Conservation (phyloP, 805 yeast genomes). For the Pichia pseudocactophila region DNA sequence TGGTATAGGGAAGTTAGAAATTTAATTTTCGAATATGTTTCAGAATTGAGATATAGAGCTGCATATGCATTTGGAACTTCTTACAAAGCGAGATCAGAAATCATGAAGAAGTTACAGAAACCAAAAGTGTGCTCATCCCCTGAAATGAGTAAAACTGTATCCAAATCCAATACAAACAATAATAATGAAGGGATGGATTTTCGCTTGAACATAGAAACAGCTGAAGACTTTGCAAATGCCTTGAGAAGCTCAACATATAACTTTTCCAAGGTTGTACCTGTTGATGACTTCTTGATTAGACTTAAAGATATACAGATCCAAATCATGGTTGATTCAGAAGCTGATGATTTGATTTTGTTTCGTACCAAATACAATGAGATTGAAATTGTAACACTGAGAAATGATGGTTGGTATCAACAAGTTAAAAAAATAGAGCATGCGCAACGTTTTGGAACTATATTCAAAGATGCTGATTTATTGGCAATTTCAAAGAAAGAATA, state of each 20-base stretch:
- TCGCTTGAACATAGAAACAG: too few species aligned
- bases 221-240: constrained; percentile 41
- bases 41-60: constrained; percentile 36
- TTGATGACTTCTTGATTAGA: constrained; percentile 54
- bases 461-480: constrained; percentile 65
- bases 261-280: constrained; percentile 28
- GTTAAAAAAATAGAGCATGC: constrained; percentile 36
- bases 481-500: constrained; percentile 47
- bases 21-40: constrained; percentile 49
- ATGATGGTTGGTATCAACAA: constrained; percentile 16
- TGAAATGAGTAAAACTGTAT: too few species aligned
- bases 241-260: constrained; percentile 33
- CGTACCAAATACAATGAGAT: constrained; percentile 65
- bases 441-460: constrained; percentile 58
- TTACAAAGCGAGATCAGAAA: constrained; percentile 24
- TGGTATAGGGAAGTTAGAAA: constrained; percentile 73
- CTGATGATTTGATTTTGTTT: constrained; percentile 55
- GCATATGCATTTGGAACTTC: constrained; percentile 32
- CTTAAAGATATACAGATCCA: constrained; percentile 81
- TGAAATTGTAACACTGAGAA: constrained; percentile 57
- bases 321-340: constrained; percentile 41
- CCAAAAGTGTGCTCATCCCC: background rate
- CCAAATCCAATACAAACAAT: too few species aligned
- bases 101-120: constrained; percentile 3
- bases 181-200: too few species aligned